Conservation (phyloP, 176 grass and related monocot genomes). For the Leersia perrieri region DNA sequence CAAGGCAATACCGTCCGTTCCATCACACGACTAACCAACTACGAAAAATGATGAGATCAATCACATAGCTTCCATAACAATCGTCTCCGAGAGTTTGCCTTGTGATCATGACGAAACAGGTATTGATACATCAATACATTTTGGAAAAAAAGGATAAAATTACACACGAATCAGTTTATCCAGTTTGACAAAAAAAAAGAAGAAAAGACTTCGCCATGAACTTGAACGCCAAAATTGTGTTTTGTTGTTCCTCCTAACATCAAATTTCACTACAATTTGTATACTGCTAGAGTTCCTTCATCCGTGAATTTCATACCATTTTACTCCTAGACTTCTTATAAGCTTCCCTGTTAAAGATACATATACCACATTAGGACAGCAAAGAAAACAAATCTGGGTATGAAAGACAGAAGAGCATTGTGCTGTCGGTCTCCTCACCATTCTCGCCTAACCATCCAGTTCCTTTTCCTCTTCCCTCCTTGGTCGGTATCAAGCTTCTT, state of each 20-base stretch:
- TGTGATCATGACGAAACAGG: not conserved
- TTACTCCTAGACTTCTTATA: conserved; percentile 52
- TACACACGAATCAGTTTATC: not conserved
- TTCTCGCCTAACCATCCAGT: conserved; percentile 49
- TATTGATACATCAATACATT: not conserved
- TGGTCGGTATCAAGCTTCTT: conserved; percentile 11
- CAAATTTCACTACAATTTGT: conserved; percentile 16
- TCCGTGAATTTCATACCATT: conserved; percentile 37
- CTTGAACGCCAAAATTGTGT: conserved; percentile 10
- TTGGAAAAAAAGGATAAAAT: not conserved
- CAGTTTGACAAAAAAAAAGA: conserved; percentile 38
- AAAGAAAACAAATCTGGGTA: not conserved
- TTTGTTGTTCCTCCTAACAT: not conserved
- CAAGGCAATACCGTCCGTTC: too few relatives aligned
- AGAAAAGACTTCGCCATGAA: not conserved
- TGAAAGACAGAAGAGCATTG: not conserved
- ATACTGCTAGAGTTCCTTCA: not conserved
- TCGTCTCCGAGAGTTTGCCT: not conserved
- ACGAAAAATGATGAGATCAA: too few relatives aligned
- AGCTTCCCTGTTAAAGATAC: conserved; percentile 48
- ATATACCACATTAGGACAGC: not conserved
- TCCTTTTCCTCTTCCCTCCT: conserved; percentile 32
- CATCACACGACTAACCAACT: too few relatives aligned
- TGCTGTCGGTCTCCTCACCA: conserved; percentile 41
- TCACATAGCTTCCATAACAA: not conserved